Percentiles rank a stretch among this genome's conserved stretches.
Conservation (phyloP, 106 monocot genomes). For the Dioscorea alata region DNA sequence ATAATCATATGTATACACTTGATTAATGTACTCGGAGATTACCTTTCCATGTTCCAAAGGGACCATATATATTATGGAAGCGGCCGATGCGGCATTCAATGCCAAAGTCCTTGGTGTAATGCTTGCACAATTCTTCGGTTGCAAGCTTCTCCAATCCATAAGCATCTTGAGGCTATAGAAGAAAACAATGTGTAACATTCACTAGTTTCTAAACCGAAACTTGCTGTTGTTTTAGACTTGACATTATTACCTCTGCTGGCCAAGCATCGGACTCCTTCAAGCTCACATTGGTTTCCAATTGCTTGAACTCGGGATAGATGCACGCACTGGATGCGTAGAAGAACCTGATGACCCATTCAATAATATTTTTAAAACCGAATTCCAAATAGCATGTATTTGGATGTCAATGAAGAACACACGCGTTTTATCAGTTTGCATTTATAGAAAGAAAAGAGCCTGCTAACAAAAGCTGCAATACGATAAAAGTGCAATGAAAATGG, state of each 20-base stretch:
- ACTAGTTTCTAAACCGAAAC: neutral
- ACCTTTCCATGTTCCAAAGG: slow-evolving; percentile 83
- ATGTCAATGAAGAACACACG: no score
- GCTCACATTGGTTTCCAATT: slow-evolving; percentile 91
- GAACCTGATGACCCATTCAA: slow-evolving; percentile 34
- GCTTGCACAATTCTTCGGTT: slow-evolving; percentile 64
- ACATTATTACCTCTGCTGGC: slow-evolving; percentile 75
- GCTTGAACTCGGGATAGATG: slow-evolving; percentile 90
- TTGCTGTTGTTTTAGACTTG: neutral
- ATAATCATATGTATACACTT: neutral
- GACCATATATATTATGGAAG: slow-evolving; percentile 68
- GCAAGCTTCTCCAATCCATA: slow-evolving; percentile 72
- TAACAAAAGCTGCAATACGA: no score
- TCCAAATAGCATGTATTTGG: no score
- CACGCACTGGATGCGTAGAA: slow-evolving; percentile 96
- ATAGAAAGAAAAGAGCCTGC: no score
- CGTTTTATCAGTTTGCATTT: no score
- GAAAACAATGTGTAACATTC: neutral
- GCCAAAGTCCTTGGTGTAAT: slow-evolving; percentile 69
- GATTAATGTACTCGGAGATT: neutral
- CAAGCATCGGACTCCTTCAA: slow-evolving; percentile 91
- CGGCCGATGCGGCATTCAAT: slow-evolving; percentile 67
- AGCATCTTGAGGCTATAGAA: slow-evolving; percentile 64
- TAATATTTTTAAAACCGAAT: no score
- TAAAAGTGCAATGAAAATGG: no score